Percentiles rank a stretch among this genome's conserved stretches.
phyloP scores from a whole-genome alignment of 495 filamentous ascomycete genomes.

The Aspergillus sparsus region DNA sequence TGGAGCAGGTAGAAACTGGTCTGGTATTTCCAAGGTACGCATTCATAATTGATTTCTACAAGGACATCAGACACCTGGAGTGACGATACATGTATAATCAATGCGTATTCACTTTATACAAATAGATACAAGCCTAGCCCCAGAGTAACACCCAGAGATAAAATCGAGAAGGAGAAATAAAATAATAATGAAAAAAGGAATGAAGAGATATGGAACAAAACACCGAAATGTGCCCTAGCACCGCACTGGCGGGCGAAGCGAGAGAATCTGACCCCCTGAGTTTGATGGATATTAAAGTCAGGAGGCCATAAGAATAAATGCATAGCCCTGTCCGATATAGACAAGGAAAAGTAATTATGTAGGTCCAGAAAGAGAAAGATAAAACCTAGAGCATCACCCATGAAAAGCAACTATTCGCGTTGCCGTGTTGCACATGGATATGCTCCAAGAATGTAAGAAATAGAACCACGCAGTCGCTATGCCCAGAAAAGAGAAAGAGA shows the following conservation, averaged over 20 bases:
- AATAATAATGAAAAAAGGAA: constrained; percentile 9
- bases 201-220: constrained; percentile 12
- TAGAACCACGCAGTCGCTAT: constrained; percentile 21
- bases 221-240: constrained; percentile 20
- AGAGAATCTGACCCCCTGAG: background rate
- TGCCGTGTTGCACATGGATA: background rate
- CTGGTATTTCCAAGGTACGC: no score
- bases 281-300: background rate
- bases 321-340: constrained; percentile 22
- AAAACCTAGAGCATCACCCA: background rate
- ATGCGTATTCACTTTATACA: background rate
- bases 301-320: background rate
- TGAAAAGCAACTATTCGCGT: constrained; percentile 9
- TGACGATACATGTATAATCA: constrained; percentile 12
- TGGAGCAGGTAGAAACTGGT: no score
- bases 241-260: background rate
- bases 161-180: constrained; percentile 21
- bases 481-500: constrained; percentile 16
- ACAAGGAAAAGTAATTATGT: constrained; percentile 19
- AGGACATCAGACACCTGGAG: background rate
- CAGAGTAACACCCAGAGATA: constrained; percentile 23
- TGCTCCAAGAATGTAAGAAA: constrained; percentile 9
- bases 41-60: background rate
- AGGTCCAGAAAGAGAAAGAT: background rate
- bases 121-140: constrained; percentile 1